phyloP scores from a whole-genome alignment of 176 grass and related monocot species.

The Musa acuminata region DNA sequence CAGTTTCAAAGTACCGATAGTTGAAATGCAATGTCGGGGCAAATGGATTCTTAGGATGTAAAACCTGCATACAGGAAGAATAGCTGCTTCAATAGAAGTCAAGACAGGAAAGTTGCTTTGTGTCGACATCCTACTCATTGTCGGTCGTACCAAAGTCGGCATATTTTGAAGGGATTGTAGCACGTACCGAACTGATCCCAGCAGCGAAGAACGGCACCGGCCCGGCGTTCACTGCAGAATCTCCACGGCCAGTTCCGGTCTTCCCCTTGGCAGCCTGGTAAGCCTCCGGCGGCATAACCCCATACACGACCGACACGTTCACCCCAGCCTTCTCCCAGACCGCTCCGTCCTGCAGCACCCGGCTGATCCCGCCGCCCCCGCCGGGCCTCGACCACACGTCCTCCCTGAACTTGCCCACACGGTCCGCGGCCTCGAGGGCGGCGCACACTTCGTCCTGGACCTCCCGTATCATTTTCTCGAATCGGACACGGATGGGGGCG shows the following conservation, averaged over 20 bases:
- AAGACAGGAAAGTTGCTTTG: too few relatives aligned
- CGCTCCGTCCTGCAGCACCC: conserved; percentile 80
- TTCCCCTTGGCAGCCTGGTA: conserved; percentile 84
- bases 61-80: conserved; percentile 41
- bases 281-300: conserved; percentile 84
- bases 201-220: conserved; percentile 90
- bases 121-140: too few relatives aligned
- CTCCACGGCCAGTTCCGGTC: conserved; percentile 24
- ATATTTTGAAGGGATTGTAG: too few relatives aligned
- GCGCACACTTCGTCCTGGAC: conserved; percentile 84
- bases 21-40: conserved; percentile 97
- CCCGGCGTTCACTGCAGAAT: conserved; percentile 39
- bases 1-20: conserved; percentile 98
- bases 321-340: conserved; percentile 96
- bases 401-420: conserved; percentile 60
- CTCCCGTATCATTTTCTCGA: conserved; percentile 88
- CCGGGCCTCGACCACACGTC: conserved; percentile 90
- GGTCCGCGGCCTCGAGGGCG: conserved; percentile 72
- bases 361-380: conserved; percentile 81
- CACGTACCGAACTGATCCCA: conserved; percentile 80
- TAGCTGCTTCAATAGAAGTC: background rate
- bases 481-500: conserved; percentile 63
- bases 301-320: conserved; percentile 90
- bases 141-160: too few relatives aligned
- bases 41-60: conserved; percentile 96